Percentiles rank a stretch among this genome's conserved stretches.
These are phyloP conservation scores for Aspergillus vadensis DNA, from an alignment of 2,329 filamentous ascomycete genomes.

Conservation along the genomic window DNA sequence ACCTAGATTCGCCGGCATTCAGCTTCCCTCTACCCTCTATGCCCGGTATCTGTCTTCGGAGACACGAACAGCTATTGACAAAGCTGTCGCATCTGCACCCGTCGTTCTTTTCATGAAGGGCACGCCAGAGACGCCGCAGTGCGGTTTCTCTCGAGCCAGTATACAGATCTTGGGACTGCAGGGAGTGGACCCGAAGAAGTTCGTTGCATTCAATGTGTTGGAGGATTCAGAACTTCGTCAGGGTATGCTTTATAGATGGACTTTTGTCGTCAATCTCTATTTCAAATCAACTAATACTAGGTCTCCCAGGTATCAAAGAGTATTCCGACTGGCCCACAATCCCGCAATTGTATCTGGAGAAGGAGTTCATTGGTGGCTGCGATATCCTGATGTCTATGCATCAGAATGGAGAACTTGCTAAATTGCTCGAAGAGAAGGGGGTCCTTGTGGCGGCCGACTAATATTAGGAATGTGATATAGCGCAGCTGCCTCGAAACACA, in stretches of 20 bases:
- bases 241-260: slow-evolving; percentile 56
- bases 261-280: background rate
- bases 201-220: slow-evolving; percentile 96
- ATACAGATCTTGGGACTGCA: slow-evolving; percentile 95
- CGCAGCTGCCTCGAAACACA: background rate
- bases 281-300: slow-evolving; percentile 7
- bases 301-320: slow-evolving; percentile 82
- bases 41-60: slow-evolving; percentile 75
- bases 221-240: slow-evolving; percentile 84
- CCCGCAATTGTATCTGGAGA: slow-evolving; percentile 91
- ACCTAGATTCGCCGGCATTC: slow-evolving; percentile 27
- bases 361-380: slow-evolving; percentile 96
- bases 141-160: slow-evolving; percentile 90
- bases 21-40: slow-evolving; percentile 42
- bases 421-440: slow-evolving; percentile 87
- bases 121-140: slow-evolving; percentile 92
- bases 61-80: slow-evolving; percentile 82
- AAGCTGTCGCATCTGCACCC: slow-evolving; percentile 81
- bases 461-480: background rate
- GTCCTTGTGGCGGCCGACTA: slow-evolving; percentile 70
- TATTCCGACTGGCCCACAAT: slow-evolving; percentile 99
- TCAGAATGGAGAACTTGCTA: slow-evolving; percentile 88
- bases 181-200: slow-evolving; percentile 92
- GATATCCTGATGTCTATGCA: slow-evolving; percentile 98
- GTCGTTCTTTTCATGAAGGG: slow-evolving; percentile 99